Conservation (phyloP, 345 rosid species). For the Eucalyptus tenuipes region DNA sequence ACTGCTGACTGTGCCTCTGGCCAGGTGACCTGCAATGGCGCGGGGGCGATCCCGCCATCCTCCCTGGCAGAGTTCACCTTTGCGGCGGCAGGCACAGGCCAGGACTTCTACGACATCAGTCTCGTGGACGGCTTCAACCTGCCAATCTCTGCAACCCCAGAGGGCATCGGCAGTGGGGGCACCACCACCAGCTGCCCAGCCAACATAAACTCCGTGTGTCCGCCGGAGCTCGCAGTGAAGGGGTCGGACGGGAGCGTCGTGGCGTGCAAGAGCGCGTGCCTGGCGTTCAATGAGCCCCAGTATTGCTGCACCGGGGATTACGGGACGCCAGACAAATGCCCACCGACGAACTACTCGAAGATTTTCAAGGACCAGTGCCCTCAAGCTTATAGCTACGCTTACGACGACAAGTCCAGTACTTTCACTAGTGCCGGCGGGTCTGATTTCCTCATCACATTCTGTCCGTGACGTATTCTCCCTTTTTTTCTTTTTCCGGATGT, state of each 20-base stretch:
- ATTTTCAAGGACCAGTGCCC: constrained; percentile 10
- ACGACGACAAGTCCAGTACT: constrained; percentile 8
- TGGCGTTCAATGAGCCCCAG: constrained; percentile 6
- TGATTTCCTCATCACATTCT: constrained; percentile 8
- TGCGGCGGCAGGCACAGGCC: background rate
- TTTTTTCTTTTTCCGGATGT: background rate
- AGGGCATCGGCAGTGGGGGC: constrained; percentile 10
- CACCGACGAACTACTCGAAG: constrained; percentile 6
- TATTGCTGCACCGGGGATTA: constrained; percentile 20
- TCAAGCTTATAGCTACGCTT: constrained; percentile 19
- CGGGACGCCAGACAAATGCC: background rate
- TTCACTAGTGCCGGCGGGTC: constrained; percentile 8
- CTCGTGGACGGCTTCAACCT: constrained; percentile 37
- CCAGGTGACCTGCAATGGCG: constrained; percentile 11
- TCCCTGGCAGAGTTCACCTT: constrained; percentile 17
- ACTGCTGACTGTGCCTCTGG: constrained; percentile 26
- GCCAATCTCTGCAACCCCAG: constrained; percentile 15
- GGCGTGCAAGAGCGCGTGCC: constrained; percentile 32
- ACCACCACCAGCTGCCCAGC: background rate
- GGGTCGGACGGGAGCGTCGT: constrained; percentile 4
- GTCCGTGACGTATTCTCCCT: background rate
- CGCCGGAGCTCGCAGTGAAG: background rate
- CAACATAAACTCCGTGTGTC: constrained; percentile 20
- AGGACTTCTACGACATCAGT: constrained; percentile 22
- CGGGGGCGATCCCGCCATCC: constrained; percentile 12